Evolutionary conservation across 2,329 filamentous ascomycete genomes (phyloP), one percentile per base, ranked within the genome.

Genomic region (Aspergillus sp.): DNA sequence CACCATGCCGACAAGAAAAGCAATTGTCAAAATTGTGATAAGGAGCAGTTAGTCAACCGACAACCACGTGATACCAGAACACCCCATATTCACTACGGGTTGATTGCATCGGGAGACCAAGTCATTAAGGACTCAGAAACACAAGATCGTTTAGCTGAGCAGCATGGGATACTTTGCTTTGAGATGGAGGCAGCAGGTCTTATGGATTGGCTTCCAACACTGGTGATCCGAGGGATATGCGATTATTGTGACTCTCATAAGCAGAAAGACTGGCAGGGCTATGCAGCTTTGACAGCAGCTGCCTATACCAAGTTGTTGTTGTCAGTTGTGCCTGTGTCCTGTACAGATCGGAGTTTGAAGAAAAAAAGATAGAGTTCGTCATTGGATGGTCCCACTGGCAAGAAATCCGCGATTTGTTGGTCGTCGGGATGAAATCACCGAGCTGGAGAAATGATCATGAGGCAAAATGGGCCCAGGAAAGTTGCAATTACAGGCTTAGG

Each of bases 401-500:
- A 46, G 32, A 22, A 52, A 52, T 25, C 35, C 17, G 2, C 30
- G 41, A 15, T 54, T 54, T 43, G 43, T 53, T 17, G 52, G 52
- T 17, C 52, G 50, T 3, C 44, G 45, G 12, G 12, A 49, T 23
- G 50, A 48, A 38, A 48, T 54, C 19, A 23, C 15, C 4, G 13
- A 46, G 17, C 6, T 50, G 7, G 27, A 23, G 9, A 45, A 47
- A 23, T 22, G n/a, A 47, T 54, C 5, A 9, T 19, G 3, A 17
- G 15, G 19, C 23, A 39, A 3, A 22, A 53, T 9, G 46, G 47
- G 25, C 41, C 45, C 15, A 43, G 22, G 10, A 58, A 51, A 13
- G 27, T 55, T 20, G 56, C 57, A 7, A 52, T 63, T 9, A 35
- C 23, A n/a, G 60, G 59, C 7, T 45, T 61, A 7, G 60, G 57